Evolutionary conservation across 805 yeast species (phyloP).

Genomic region (Metschnikowia shivogae): DNA sequence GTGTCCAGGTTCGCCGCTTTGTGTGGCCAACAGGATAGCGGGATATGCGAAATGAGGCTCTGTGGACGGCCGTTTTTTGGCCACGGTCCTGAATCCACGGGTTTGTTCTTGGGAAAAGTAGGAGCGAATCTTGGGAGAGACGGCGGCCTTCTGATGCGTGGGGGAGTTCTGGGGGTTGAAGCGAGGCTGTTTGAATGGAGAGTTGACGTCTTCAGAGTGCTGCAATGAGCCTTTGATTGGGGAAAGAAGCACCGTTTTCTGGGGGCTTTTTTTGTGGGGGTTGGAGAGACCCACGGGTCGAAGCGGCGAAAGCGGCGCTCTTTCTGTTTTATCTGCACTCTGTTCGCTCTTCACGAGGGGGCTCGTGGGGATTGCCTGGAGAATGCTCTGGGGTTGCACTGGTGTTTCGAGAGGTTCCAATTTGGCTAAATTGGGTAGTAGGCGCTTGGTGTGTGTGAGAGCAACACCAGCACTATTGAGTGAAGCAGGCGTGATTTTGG

Average conservation of each 20-base stretch:
- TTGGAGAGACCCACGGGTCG: not conserved
- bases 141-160: too few species aligned
- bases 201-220: not conserved
- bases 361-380: too few species aligned
- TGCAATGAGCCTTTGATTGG: not conserved
- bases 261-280: not conserved
- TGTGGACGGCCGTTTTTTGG: not conserved
- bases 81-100: conserved; percentile 9
- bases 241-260: not conserved
- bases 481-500: too few species aligned
- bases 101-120: conserved; percentile 12
- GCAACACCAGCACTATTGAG: too few species aligned
- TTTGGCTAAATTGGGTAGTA: too few species aligned
- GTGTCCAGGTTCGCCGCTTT: not conserved
- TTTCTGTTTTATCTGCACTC: too few species aligned
- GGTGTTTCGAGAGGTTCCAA: too few species aligned
- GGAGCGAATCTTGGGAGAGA: conserved; percentile 5
- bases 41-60: conserved; percentile 13
- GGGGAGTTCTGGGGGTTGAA: not conserved
- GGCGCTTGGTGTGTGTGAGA: too few species aligned
- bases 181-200: not conserved
- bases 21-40: conserved; percentile 30
- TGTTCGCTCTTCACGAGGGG: too few species aligned
- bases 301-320: not conserved
- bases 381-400: too few species aligned